Percentiles rank a stretch among this genome's conserved stretches.
Conservation (phyloP, 257 asterid genomes). For the Cynanchum wilfordii region DNA sequence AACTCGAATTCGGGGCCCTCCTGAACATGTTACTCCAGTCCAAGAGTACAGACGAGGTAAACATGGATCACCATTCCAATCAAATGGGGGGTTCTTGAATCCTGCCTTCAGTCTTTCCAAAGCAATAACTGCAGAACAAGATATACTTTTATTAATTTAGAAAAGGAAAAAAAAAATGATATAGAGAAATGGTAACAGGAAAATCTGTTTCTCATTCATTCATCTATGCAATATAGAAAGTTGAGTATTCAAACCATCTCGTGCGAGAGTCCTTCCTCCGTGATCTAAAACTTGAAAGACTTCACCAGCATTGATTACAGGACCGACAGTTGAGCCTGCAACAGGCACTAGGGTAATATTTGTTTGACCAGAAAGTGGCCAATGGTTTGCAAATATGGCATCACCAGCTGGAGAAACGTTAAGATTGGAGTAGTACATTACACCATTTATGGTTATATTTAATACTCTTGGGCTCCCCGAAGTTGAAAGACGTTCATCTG, state of each 20-base stretch:
- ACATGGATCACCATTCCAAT: constrained; percentile 98
- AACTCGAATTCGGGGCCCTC: constrained; percentile 61
- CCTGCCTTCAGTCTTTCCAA: constrained; percentile 53
- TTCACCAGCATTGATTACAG: constrained; percentile 89
- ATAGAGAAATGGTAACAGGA: neutral
- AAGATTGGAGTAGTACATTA: constrained; percentile 55
- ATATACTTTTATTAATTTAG: neutral
- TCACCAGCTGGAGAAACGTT: constrained; percentile 55
- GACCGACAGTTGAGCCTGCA: constrained; percentile 68
- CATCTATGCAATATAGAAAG: neutral
- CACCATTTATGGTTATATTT: constrained; percentile 57
- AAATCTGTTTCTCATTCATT: neutral
- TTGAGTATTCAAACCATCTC: constrained; percentile 57
- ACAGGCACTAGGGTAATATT: constrained; percentile 59
- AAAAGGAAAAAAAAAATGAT: neutral
- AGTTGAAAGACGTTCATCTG: constrained; percentile 46
- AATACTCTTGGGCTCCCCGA: constrained; percentile 48
- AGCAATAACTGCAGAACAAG: constrained; percentile 55
- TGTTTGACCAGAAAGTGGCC: constrained; percentile 81
- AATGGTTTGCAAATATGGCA: constrained; percentile 56
- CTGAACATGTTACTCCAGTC: constrained; percentile 87
- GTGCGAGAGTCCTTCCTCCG: constrained; percentile 73
- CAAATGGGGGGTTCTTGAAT: constrained; percentile 68
- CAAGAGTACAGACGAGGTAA: constrained; percentile 68
- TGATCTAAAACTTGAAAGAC: constrained; percentile 50